Evolutionary conservation across 2,329 filamentous ascomycete genomes (phyloP).

Genomic region (Chrysoporthe deuterocubensis): DNA sequence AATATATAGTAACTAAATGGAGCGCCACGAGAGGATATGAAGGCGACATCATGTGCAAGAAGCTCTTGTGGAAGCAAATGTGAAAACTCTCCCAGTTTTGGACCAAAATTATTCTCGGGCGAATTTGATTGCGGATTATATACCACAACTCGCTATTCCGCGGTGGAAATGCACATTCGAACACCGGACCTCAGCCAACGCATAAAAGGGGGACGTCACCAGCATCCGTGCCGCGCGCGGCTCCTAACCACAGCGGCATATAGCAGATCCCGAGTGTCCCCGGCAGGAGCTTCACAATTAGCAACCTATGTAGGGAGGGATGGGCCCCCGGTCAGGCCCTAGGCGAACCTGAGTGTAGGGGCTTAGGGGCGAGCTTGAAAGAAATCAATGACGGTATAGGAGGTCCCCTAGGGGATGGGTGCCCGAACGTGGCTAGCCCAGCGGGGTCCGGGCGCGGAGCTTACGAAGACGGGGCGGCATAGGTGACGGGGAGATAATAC

Average conservation of each 20-base stretch:
- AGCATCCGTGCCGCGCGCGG: conserved; percentile 13
- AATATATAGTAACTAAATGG: not conserved
- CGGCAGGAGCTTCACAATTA: too few relatives aligned
- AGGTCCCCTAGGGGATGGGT: too few relatives aligned
- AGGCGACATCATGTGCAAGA: not conserved
- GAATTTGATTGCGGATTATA: not conserved
- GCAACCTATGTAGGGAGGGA: conserved; percentile 11
- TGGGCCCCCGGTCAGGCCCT: too few relatives aligned
- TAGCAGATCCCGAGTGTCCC: conserved; percentile 1
- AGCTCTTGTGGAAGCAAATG: not conserved
- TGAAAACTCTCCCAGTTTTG: not conserved
- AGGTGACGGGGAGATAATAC: too few relatives aligned
- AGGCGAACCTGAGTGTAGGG: too few relatives aligned
- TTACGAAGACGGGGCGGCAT: too few relatives aligned
- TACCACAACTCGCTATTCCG: too few relatives aligned
- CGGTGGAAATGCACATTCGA: conserved; percentile 3
- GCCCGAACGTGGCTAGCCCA: too few relatives aligned
- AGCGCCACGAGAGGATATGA: not conserved
- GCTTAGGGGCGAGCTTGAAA: too few relatives aligned
- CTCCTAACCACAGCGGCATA: conserved; percentile 19
- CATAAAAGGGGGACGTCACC: conserved; percentile 8
- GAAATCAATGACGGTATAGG: too few relatives aligned
- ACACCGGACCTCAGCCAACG: not conserved
- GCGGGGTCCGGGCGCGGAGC: too few relatives aligned
- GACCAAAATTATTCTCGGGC: too few relatives aligned